These are phyloP conservation scores for Pholiota molesta DNA, from an alignment of 768 basidiomycete species.

Conservation along the genomic window DNA sequence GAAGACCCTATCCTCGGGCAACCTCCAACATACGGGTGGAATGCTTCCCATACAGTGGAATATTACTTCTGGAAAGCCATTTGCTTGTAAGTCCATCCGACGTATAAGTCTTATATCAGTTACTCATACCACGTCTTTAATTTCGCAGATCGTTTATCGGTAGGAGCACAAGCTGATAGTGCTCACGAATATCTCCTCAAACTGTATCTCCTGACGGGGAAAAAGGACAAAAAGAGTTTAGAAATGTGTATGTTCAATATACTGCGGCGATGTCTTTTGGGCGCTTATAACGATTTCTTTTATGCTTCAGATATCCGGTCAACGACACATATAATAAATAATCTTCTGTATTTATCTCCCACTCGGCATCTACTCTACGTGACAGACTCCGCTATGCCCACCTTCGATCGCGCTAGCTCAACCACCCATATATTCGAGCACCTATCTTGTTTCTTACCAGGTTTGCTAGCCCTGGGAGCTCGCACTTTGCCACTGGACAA, in stretches of 20 bases:
- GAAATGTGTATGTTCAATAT: slow-evolving; percentile 61
- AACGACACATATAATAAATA: slow-evolving; percentile 63
- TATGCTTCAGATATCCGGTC: slow-evolving; percentile 54
- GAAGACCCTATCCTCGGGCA: slow-evolving; percentile 45
- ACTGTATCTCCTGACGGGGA: slow-evolving; percentile 67
- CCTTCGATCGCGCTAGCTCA: slow-evolving; percentile 28
- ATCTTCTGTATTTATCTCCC: slow-evolving; percentile 69
- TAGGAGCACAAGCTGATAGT: slow-evolving; percentile 73
- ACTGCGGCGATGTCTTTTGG: not conserved
- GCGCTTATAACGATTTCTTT: not conserved
- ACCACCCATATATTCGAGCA: slow-evolving; percentile 67
- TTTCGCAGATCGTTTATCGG: slow-evolving; percentile 47
- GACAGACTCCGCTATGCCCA: slow-evolving; percentile 48
- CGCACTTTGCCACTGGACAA: slow-evolving; percentile 62
- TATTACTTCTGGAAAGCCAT: slow-evolving; percentile 45
- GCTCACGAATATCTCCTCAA: slow-evolving; percentile 81
- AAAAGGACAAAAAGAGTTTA: slow-evolving; percentile 59
- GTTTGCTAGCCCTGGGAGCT: slow-evolving; percentile 71
- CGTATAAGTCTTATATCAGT: not conserved
- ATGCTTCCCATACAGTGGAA: slow-evolving; percentile 70
- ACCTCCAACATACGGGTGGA: slow-evolving; percentile 51
- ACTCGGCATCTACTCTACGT: slow-evolving; percentile 69
- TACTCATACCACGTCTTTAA: not conserved
- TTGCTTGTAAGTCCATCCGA: slow-evolving; percentile 41
- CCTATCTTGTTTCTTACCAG: slow-evolving; percentile 78